A percentile compares a stretch with the other conserved stretches of the same genome.
Conservation (phyloP, 2,329 filamentous ascomycete genomes). For the Pyrenophora teres region DNA sequence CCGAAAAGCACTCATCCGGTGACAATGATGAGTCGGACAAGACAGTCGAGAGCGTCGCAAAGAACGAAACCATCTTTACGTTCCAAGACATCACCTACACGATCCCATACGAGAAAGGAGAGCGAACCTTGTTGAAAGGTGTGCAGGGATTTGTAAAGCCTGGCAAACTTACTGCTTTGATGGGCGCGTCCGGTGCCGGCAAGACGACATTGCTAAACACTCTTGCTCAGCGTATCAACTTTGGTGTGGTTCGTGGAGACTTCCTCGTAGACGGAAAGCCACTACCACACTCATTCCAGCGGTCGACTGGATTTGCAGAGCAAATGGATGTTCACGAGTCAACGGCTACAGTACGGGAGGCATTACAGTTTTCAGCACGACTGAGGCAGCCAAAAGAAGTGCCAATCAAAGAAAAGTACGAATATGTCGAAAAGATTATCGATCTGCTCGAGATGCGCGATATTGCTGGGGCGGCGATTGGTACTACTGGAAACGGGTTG, state of each 20-base stretch:
- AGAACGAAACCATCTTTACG: conserved; percentile 68
- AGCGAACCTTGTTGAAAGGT: conserved; percentile 59
- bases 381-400: conserved; percentile 65
- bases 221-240: conserved; percentile 50
- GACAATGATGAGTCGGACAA: conserved; percentile 31
- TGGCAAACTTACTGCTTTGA: conserved; percentile 84
- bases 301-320: conserved; percentile 77
- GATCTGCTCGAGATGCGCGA: conserved; percentile 67
- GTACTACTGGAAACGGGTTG: conserved; percentile 53
- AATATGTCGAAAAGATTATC: no score
- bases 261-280: conserved; percentile 51
- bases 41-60: conserved; percentile 58
- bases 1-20: conserved; percentile 30
- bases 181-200: conserved; percentile 64
- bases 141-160: conserved; percentile 87
- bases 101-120: conserved; percentile 57
- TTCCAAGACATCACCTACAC: conserved; percentile 87
- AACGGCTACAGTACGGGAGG: conserved; percentile 67
- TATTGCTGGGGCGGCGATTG: conserved; percentile 68
- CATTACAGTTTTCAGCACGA: conserved; percentile 66
- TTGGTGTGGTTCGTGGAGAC: conserved; percentile 52
- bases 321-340: conserved; percentile 67
- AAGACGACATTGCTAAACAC: conserved; percentile 47
- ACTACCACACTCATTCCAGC: conserved; percentile 72
- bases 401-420: conserved; percentile 59